Evolutionary conservation across 257 asterid genomes (phyloP).

Genomic region (Jacaranda copaia): DNA sequence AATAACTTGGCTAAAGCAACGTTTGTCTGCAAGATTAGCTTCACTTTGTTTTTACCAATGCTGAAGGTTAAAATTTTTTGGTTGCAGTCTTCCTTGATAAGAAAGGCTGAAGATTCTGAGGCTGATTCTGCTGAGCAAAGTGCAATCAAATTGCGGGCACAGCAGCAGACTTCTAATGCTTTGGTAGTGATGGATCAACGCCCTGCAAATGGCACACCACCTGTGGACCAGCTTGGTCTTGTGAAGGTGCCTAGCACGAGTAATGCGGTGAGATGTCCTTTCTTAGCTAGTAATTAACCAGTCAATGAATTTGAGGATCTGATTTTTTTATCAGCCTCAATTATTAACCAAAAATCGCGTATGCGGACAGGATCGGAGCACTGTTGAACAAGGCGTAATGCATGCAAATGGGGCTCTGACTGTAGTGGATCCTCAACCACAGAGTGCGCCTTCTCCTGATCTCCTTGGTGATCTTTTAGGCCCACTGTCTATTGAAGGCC

Average conservation of each 20-base stretch:
- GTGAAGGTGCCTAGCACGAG: slow-evolving; percentile 68
- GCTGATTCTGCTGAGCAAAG: slow-evolving; percentile 92
- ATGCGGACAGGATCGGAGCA: slow-evolving; percentile 52
- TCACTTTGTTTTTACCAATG: slow-evolving; percentile 10
- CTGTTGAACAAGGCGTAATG: slow-evolving; percentile 49
- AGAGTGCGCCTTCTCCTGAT: slow-evolving; percentile 65
- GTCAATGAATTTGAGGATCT: slow-evolving; percentile 19
- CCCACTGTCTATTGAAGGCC: slow-evolving; percentile 73
- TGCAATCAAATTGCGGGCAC: slow-evolving; percentile 77
- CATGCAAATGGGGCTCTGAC: slow-evolving; percentile 70
- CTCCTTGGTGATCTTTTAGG: slow-evolving; percentile 78
- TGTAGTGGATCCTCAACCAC: slow-evolving; percentile 71
- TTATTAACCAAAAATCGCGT: slow-evolving; percentile 31
- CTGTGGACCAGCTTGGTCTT: slow-evolving; percentile 65
- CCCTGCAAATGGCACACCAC: slow-evolving; percentile 67
- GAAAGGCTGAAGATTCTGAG: slow-evolving; percentile 77
- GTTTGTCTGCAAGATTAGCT: slow-evolving; percentile 7
- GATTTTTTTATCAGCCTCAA: not conserved
- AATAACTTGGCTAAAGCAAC: not conserved
- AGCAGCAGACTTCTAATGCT: slow-evolving; percentile 80
- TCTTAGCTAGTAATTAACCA: slow-evolving; percentile 25
- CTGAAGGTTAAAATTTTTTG: slow-evolving; percentile 30
- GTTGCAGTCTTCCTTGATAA: slow-evolving; percentile 71
- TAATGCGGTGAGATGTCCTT: slow-evolving; percentile 52
- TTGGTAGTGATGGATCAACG: slow-evolving; percentile 75